Conservation (phyloP, 2,329 filamentous ascomycete species). For the Cladosporium sp. region DNA sequence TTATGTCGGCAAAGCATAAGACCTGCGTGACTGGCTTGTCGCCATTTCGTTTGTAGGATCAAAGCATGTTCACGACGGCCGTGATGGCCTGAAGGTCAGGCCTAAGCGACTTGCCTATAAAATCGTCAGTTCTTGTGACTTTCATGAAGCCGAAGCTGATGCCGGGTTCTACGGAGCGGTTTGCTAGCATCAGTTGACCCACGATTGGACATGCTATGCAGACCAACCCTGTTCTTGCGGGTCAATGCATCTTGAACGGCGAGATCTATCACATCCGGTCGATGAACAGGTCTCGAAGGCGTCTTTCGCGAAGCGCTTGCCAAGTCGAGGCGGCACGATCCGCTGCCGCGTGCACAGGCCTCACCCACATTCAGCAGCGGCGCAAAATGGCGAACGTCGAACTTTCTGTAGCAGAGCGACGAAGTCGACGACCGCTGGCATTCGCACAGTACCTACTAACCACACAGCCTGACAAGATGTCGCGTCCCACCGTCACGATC, state of each 20-base stretch:
- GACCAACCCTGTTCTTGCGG: too few relatives aligned
- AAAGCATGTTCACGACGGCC: not conserved
- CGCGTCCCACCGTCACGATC: slow-evolving; percentile 92
- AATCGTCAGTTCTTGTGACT: too few relatives aligned
- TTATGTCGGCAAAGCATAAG: not conserved
- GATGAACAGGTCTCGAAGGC: not conserved
- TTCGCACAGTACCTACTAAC: slow-evolving; percentile 11
- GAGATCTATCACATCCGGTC: not conserved
- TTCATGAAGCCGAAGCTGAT: slow-evolving; percentile 1
- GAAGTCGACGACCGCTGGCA: slow-evolving; percentile 9
- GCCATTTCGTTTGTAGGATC: not conserved
- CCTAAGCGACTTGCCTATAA: too few relatives aligned
- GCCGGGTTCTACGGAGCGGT: not conserved
- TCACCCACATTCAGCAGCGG: slow-evolving; percentile 1
- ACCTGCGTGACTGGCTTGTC: too few relatives aligned
- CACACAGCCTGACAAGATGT: slow-evolving; percentile 9
- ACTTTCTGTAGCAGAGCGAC: slow-evolving; percentile 6
- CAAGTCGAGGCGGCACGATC: slow-evolving; percentile 3
- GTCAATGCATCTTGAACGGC: not conserved
- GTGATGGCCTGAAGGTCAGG: too few relatives aligned
- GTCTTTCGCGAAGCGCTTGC: too few relatives aligned
- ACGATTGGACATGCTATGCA: too few relatives aligned
- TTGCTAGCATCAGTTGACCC: too few relatives aligned
- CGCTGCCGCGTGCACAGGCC: slow-evolving; percentile 6
- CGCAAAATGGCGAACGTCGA: slow-evolving; percentile 6